phyloP scores from a whole-genome alignment of 2,329 filamentous ascomycete species.

The Exutisphaerella laricina region DNA sequence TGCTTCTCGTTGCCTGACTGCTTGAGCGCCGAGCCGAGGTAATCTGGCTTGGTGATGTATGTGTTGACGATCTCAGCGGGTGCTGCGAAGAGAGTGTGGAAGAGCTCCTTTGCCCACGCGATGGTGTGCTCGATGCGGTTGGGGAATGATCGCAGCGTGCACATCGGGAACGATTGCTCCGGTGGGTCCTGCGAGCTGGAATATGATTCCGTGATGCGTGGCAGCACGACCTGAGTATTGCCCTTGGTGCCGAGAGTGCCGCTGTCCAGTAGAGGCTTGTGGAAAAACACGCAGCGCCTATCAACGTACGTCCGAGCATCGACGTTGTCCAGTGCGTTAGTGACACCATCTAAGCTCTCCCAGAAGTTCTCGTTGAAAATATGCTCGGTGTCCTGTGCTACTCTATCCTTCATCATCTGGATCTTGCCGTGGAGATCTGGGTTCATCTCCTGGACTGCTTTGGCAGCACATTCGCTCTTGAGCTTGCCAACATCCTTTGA shows the following conservation, averaged over 20 bases:
- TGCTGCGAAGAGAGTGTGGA: slow-evolving; percentile 89
- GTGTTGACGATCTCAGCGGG: slow-evolving; percentile 91
- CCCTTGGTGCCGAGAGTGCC: slow-evolving; percentile 98
- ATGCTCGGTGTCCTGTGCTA: slow-evolving; percentile 85
- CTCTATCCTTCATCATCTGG: slow-evolving; percentile 76
- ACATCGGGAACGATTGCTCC: slow-evolving; percentile 99
- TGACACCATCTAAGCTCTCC: slow-evolving; percentile 80
- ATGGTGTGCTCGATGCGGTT: slow-evolving; percentile 99
- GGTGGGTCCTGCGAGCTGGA: slow-evolving; percentile 95
- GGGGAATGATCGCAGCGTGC: slow-evolving; percentile 92
- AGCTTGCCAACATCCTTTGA: slow-evolving; percentile 88
- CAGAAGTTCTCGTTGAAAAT: slow-evolving; percentile 95
- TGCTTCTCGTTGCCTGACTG: slow-evolving; percentile 93
- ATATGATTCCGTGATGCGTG: slow-evolving; percentile 89
- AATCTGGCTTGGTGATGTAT: slow-evolving; percentile 81
- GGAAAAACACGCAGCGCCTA: slow-evolving; percentile 95
- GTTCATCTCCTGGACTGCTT: slow-evolving; percentile 92
- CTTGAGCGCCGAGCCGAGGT: slow-evolving; percentile 78
- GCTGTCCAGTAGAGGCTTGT: slow-evolving; percentile 91
- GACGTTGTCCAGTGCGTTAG: slow-evolving; percentile 95
- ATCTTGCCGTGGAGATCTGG: slow-evolving; percentile 86
- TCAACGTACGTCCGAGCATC: slow-evolving; percentile 96
- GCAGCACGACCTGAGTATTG: slow-evolving; percentile 94
- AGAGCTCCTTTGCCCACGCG: slow-evolving; percentile 93
- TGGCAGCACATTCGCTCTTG: slow-evolving; percentile 92